Percentiles rank a stretch among this genome's conserved stretches.
phyloP scores from a whole-genome alignment of 2,329 filamentous ascomycete species.

The Ceratocystis cubensis region DNA sequence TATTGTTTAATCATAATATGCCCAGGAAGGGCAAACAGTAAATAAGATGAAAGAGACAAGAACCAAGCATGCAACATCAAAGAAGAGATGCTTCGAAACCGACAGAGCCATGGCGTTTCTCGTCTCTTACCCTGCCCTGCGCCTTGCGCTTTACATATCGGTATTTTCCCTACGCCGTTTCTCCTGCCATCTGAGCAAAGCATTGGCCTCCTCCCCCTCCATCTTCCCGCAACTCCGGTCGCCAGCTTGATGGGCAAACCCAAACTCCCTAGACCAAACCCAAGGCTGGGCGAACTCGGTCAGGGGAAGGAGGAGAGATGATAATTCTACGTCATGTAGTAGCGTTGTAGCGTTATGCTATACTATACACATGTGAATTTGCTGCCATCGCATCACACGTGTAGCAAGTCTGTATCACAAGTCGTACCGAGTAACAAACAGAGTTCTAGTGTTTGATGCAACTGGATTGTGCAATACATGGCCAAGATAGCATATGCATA shows the following conservation, averaged over 20 bases:
- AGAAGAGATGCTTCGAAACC: neutral
- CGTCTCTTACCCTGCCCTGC: neutral
- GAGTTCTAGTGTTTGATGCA: neutral
- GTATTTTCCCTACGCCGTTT: neutral
- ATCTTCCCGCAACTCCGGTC: neutral
- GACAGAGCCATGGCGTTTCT: neutral
- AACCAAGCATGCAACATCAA: neutral
- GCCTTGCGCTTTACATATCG: no score
- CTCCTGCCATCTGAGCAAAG: constrained; percentile 1
- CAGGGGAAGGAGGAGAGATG: neutral
- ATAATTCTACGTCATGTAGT: neutral
- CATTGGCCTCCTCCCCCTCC: neutral
- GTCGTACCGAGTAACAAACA: neutral
- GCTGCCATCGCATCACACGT: neutral
- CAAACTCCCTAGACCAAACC: neutral
- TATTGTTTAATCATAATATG: neutral
- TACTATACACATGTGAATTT: neutral
- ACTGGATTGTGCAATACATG: neutral
- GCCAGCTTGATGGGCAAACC: no score
- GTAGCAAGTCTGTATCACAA: constrained; percentile 2
- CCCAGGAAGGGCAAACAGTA: neutral
- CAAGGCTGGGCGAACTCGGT: neutral
- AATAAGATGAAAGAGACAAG: neutral
- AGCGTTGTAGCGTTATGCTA: neutral
- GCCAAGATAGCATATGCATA: no score